Evolutionary conservation across 1,139 yeast genomes (phyloP), one percentile per base, ranked within the genome.

Genomic region (Entelexis sorbosivorans): DNA sequence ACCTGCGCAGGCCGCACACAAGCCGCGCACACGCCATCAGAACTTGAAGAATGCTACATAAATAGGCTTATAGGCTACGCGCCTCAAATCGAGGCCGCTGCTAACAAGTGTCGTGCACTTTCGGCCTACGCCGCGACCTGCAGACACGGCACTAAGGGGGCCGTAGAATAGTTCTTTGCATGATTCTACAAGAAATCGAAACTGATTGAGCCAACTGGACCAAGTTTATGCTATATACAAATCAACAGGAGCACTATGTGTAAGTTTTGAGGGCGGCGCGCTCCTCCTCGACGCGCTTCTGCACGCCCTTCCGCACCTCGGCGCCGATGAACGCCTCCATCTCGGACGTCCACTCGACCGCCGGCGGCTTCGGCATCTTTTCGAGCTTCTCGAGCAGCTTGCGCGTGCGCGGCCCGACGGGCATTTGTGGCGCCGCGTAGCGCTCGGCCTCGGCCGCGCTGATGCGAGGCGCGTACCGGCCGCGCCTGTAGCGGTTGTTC

Each of bases 381-480:
- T 73, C 71, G 62, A 76, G 73, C 67, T 81, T 83, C 51, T 75
- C 75, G 67, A 79, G 72, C 63, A 78, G 58, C 51, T 62, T 54
- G 35, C 56, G 57, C 28, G 68, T 66, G 28, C 56, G 56, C 29
- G 67, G 66, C 2, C 61, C 71, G 58, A 79, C 67, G 44, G 95
- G 96, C 95, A 86, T 86, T 55, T 73, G 69, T 43, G 95, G 95
- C n/a, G 64, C 58, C 34, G 75, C 75, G 59, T 82, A 70, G 60
- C 73, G 76, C 59, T 78, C 76, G 49, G 82, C 76, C 61, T 85
- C 89, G 49, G 74, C 69, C 54, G 75, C 79, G 26, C 80, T 73
- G 57, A 87, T 67, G 75, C 77, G 69, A 74, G 82, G 69, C 8
- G 65, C 66, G 49, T 65, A 63, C 48, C 67, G 60, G 24, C 58